phyloP scores from a whole-genome alignment of 352 stramenopile genomes.

The Globisporangium spinosum region DNA sequence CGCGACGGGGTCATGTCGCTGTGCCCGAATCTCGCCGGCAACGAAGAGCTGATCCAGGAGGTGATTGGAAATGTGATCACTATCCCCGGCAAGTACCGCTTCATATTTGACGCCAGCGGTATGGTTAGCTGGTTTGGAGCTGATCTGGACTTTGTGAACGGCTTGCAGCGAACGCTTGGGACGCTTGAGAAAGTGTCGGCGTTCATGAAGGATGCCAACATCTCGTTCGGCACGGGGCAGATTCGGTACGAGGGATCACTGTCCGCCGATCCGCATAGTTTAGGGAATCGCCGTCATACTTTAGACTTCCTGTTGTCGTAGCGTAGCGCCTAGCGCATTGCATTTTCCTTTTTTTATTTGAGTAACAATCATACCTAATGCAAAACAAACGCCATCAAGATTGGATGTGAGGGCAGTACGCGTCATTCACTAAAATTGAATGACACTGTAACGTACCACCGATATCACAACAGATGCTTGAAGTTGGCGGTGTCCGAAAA shows the following conservation, averaged over 20 bases:
- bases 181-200: conserved; percentile 37
- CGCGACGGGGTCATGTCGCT: conserved; percentile 40
- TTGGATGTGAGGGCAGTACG: background rate
- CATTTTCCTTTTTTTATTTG: background rate
- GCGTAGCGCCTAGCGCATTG: conserved; percentile 4
- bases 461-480: background rate
- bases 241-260: conserved; percentile 24
- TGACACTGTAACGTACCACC: background rate
- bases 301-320: conserved; percentile 46
- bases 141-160: conserved; percentile 55
- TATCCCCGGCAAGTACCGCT: conserved; percentile 43
- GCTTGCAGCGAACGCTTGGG: conserved; percentile 38
- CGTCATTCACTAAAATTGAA: background rate
- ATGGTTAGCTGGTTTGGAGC: conserved; percentile 50
- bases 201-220: conserved; percentile 42
- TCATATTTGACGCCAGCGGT: conserved; percentile 45
- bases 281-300: conserved; percentile 23
- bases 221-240: conserved; percentile 52
- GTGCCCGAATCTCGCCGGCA: conserved; percentile 34
- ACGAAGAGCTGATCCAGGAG: conserved; percentile 48
- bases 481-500: background rate
- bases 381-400: background rate
- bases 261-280: background rate
- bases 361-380: background rate
- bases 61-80: conserved; percentile 37